Conservation (phyloP, 192 early-diverging fungal species). For the Powellomyces hirtus region DNA sequence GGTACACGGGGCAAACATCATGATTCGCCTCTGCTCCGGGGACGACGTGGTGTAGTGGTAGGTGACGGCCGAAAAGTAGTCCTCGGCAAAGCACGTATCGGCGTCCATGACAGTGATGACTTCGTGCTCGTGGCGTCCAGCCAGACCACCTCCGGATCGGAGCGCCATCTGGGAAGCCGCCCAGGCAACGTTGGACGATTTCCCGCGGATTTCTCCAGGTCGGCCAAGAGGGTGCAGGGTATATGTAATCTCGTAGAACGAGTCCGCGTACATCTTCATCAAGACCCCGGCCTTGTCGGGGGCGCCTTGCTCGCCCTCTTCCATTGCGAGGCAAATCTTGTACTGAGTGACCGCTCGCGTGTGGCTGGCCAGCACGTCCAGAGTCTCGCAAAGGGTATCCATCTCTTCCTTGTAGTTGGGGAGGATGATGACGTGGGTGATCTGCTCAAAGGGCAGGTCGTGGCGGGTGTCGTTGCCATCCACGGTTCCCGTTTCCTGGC, state of each 20-base stretch:
- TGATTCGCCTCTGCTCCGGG: constrained; percentile 46
- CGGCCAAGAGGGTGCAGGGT: constrained; percentile 66
- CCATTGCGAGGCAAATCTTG: constrained; percentile 73
- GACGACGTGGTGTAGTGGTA: constrained; percentile 47
- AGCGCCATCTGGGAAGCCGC: constrained; percentile 53
- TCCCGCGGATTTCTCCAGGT: constrained; percentile 69
- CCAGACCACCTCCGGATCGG: constrained; percentile 32
- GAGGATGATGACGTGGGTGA: constrained; percentile 69
- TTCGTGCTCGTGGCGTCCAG: constrained; percentile 52
- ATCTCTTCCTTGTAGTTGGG: constrained; percentile 72
- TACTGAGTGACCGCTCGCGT: constrained; percentile 46
- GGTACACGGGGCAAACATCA: constrained; percentile 56
- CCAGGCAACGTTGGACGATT: constrained; percentile 71
- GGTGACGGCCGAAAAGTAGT: constrained; percentile 59
- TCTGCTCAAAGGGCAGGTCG: constrained; percentile 50
- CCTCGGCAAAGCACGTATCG: constrained; percentile 70
- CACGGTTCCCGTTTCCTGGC: constrained; percentile 36
- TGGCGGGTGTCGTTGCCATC: constrained; percentile 43
- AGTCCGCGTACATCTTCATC: constrained; percentile 50
- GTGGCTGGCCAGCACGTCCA: constrained; percentile 65
- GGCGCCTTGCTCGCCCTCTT: constrained; percentile 61
- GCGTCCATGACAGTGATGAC: constrained; percentile 74
- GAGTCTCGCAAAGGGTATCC: constrained; percentile 66
- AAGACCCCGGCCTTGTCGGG: constrained; percentile 56
- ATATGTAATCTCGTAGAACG: constrained; percentile 67